Evolutionary conservation across 306 rosid genomes (phyloP).

Genomic region (Mimosa pudica): DNA sequence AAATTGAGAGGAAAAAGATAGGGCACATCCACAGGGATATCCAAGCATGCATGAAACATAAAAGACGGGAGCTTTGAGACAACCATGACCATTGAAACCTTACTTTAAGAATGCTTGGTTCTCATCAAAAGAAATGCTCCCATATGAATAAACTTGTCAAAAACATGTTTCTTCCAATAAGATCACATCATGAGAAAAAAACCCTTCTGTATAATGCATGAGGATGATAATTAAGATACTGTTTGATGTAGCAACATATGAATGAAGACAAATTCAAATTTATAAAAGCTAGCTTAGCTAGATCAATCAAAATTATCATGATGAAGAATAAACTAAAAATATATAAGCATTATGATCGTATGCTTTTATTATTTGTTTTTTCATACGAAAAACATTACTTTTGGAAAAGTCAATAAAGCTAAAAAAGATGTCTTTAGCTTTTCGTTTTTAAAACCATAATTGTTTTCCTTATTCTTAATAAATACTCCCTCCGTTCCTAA

Average conservation of each 20-base stretch:
- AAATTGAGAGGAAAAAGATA: neutral
- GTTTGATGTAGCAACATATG: neutral
- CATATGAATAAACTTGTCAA: slow-evolving; percentile 24
- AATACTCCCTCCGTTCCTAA: too few species aligned
- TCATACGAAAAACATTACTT: neutral
- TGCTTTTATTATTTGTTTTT: neutral
- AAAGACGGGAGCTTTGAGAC: slow-evolving; percentile 42
- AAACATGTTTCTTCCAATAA: slow-evolving; percentile 46
- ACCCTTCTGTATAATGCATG: neutral
- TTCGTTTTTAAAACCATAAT: neutral
- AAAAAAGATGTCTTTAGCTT: neutral
- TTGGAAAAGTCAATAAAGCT: neutral
- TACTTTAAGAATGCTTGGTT: slow-evolving; percentile 54
- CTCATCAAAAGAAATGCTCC: slow-evolving; percentile 46
- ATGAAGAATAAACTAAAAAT: neutral
- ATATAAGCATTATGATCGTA: neutral
- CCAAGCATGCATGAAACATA: neutral
- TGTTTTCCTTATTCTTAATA: neutral
- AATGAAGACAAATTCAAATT: neutral
- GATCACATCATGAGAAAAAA: neutral
- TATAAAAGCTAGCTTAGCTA: neutral
- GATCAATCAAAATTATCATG: neutral
- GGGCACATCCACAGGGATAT: slow-evolving; percentile 5
- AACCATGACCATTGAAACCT: slow-evolving; percentile 46
- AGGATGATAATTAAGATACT: slow-evolving; percentile 17